Evolutionary conservation across 441 rosid species (phyloP), one percentile per base, ranked within the genome.

Genomic region (Jatropha podagrica): DNA sequence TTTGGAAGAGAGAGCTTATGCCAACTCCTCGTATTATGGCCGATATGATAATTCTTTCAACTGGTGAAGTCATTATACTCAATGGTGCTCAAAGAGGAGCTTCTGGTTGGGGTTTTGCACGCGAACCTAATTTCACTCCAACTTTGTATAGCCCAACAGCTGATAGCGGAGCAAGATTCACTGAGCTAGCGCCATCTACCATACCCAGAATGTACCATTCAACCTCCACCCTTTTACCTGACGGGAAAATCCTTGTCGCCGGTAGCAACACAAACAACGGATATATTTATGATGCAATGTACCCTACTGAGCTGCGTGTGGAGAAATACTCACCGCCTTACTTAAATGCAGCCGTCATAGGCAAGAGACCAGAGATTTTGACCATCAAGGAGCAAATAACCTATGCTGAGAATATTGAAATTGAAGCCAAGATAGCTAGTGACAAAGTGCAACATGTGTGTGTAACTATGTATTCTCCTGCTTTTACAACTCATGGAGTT

Each of bases 171-270:
- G 2, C 32, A 26, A 78, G 92, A 61, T 88, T 90, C 60, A 70
- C 62, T 10, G 85, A 74, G 54, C 78, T 87, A 18, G 62, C 75
- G 6, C 60, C 86, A 0, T 18, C 84, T 0, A 74, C 32, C 6
- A 90, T 91, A 40, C 73, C 94, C 4, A 88, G 93, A 69, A 85
- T 90, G 94, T 90, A 91, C 77, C 97, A 91, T 72, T 85, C 97
- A 9, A 40, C 85, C 13, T 79, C 86, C 32, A 81, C 64, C 3
- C 55, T 90, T 17, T 81, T 91, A 4, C 92, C 94, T 0, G 91
- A 91, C 10, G 88, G 86, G 0, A 84, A 75, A 68, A 48, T 91
- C 69, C 82, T 91, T 0, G 83, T 91, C 0, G 90, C 84, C 0
- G 97, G 97, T 17, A 90, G 93, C 84, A 90, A 90, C 85, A 86